Evolutionary conservation across 2,329 filamentous ascomycete genomes (phyloP).

Genomic region (Trichoderma sp.): DNA sequence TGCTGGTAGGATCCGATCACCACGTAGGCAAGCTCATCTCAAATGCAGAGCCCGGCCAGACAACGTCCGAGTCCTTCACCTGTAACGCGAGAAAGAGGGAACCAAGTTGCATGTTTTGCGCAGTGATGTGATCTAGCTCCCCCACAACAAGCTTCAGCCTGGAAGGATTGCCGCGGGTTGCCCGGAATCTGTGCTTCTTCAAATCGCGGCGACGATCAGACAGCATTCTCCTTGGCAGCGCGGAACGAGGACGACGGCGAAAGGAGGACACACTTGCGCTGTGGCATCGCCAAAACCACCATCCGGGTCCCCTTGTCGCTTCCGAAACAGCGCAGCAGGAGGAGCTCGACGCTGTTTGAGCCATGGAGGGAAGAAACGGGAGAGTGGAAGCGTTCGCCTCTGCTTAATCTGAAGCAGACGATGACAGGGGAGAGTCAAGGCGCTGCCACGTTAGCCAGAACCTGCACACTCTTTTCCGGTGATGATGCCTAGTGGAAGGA

Average conservation of each 20-base stretch:
- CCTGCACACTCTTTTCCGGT: neutral
- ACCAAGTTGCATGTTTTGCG: conserved; percentile 4
- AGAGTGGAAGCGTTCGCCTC: neutral
- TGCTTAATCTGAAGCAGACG: neutral
- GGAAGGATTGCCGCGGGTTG: neutral
- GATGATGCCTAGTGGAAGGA: neutral
- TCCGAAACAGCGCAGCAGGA: conserved; percentile 12
- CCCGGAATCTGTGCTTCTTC: neutral
- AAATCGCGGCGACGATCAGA: neutral
- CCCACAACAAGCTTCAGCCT: neutral
- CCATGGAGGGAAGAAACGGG: neutral
- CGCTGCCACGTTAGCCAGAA: neutral
- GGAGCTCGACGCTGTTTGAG: neutral
- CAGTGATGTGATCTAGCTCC: conserved; percentile 10
- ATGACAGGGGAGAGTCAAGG: neutral
- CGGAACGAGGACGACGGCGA: neutral
- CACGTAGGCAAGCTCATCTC: neutral
- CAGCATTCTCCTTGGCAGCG: neutral
- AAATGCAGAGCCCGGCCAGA: conserved; percentile 3
- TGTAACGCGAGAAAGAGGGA: conserved; percentile 1
- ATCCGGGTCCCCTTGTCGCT: conserved; percentile 1
- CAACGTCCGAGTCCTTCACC: conserved; percentile 1
- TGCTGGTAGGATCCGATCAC: too few relatives aligned
- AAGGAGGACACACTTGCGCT: neutral
- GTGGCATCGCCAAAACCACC: conserved; percentile 1